Percentiles rank a stretch among this genome's conserved stretches.
Evolutionary conservation across 108 stramenopile species (phyloP).

Genomic region (Nitzschia putrida): DNA sequence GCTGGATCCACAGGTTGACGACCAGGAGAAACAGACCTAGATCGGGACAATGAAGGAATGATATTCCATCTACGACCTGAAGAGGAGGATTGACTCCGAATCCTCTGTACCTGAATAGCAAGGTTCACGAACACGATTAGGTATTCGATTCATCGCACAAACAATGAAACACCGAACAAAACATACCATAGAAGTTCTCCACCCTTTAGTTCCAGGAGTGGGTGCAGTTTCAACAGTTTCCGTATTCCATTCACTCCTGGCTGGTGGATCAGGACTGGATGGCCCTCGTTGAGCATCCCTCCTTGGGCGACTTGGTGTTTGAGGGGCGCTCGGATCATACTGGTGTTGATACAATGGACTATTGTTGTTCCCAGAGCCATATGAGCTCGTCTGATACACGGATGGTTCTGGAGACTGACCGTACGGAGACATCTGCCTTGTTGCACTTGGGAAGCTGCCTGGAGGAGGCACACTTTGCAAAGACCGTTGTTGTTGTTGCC

Average conservation of each 20-base stretch:
- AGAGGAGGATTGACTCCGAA: constrained; percentile 17
- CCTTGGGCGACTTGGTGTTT: not conserved
- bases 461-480: too few relatives aligned
- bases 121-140: not conserved
- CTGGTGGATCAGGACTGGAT: constrained; percentile 12
- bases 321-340: too few relatives aligned
- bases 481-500: constrained; percentile 1
- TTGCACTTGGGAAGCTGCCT: too few relatives aligned
- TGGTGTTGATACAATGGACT: too few relatives aligned
- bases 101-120: constrained; percentile 15
- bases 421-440: too few relatives aligned
- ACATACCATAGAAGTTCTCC: constrained; percentile 27
- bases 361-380: too few relatives aligned
- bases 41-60: constrained; percentile 22
- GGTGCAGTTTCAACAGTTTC: not conserved
- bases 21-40: constrained; percentile 5
- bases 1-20: not conserved
- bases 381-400: too few relatives aligned
- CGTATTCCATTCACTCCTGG: not conserved
- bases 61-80: constrained; percentile 23
- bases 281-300: not conserved
- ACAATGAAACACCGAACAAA: not conserved
- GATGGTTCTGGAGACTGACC: too few relatives aligned
- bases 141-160: not conserved
- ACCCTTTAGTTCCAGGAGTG: not conserved